A percentile compares a stretch with the other conserved stretches of the same genome.
These are phyloP conservation scores for Vinca minor DNA, from an alignment of 257 asterid genomes.

Conservation along the genomic window DNA sequence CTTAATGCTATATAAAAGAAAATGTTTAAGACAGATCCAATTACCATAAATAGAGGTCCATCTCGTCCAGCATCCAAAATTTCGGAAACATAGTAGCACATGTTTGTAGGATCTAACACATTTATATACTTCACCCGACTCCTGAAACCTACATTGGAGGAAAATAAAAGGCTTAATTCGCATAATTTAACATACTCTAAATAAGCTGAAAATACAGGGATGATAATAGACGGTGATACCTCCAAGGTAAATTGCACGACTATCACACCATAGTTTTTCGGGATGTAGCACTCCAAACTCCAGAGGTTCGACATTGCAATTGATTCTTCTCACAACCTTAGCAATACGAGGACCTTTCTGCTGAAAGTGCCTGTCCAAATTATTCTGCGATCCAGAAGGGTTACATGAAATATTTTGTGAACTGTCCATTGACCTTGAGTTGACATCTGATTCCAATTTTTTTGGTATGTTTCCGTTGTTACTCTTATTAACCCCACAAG, in stretches of 20 bases:
- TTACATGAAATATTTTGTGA: slow-evolving; percentile 33
- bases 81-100: slow-evolving; percentile 74
- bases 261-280: slow-evolving; percentile 78
- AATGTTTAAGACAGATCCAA: slow-evolving; percentile 6
- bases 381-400: slow-evolving; percentile 42
- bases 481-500: slow-evolving; percentile 21
- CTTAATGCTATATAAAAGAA: too few relatives aligned
- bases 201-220: not conserved
- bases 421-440: slow-evolving; percentile 37
- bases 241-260: slow-evolving; percentile 74
- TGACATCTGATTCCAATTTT: slow-evolving; percentile 36
- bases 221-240: slow-evolving; percentile 37
- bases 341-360: slow-evolving; percentile 99
- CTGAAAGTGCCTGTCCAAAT: slow-evolving; percentile 57
- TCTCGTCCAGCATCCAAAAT: slow-evolving; percentile 68
- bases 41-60: slow-evolving; percentile 85
- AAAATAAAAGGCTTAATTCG: not conserved
- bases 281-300: slow-evolving; percentile 50
- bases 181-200: not conserved
- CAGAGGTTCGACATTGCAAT: slow-evolving; percentile 72
- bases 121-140: slow-evolving; percentile 81
- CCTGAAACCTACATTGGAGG: slow-evolving; percentile 65
- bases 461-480: slow-evolving; percentile 19
- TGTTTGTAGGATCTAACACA: slow-evolving; percentile 61
- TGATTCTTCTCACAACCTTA: slow-evolving; percentile 80